A percentile compares a stretch with the other conserved stretches of the same genome.
These are phyloP conservation scores for Nakaseomyces sp. DNA, from an alignment of 1,139 yeast species.

Conservation along the genomic window DNA sequence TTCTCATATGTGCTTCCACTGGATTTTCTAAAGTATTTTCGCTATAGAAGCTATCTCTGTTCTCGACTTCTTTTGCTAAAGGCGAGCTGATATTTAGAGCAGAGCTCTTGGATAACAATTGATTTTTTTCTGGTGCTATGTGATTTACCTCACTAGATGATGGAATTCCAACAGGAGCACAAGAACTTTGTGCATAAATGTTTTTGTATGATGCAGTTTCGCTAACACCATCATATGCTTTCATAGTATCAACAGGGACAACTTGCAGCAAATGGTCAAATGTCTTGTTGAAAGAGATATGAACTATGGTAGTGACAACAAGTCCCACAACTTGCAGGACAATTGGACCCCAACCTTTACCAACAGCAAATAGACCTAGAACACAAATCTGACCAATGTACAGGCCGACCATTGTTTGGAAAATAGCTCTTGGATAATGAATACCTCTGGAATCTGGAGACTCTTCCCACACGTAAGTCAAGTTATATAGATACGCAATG, in stretches of 20 bases:
- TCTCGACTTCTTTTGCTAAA: constrained; percentile 20
- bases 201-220: constrained; percentile 46
- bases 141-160: neutral
- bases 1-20: constrained; percentile 8
- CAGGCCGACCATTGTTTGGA: constrained; percentile 56
- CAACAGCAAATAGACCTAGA: constrained; percentile 59
- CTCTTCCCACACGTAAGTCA: constrained; percentile 49
- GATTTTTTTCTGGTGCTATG: neutral
- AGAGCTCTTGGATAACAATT: neutral
- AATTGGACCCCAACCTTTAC: constrained; percentile 65
- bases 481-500: constrained; percentile 52
- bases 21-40: constrained; percentile 22
- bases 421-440: constrained; percentile 56
- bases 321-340: constrained; percentile 51
- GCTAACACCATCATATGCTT: constrained; percentile 54
- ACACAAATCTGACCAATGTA: constrained; percentile 61
- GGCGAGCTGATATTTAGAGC: constrained; percentile 10
- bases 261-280: constrained; percentile 55
- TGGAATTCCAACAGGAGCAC: neutral
- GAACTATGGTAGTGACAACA: constrained; percentile 44
- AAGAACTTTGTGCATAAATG: constrained; percentile 12
- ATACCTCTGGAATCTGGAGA: constrained; percentile 54
- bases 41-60: constrained; percentile 18
- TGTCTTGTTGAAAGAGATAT: constrained; percentile 47
- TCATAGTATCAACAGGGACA: constrained; percentile 73